These are phyloP conservation scores for Talaromyces pinophilus DNA, from an alignment of 2,329 filamentous ascomycete genomes.

Conservation along the genomic window DNA sequence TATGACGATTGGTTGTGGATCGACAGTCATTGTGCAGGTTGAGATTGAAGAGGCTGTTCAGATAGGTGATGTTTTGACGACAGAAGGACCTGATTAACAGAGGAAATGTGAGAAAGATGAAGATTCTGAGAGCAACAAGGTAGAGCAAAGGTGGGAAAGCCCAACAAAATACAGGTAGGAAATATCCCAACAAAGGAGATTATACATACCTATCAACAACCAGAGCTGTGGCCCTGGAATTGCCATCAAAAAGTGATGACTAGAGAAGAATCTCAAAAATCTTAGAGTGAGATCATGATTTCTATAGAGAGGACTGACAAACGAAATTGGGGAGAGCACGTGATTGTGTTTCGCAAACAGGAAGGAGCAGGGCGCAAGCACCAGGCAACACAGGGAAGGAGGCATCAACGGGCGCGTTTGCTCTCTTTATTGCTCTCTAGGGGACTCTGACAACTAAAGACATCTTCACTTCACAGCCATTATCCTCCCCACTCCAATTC, in stretches of 20 bases:
- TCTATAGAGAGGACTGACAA: background rate
- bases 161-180: background rate
- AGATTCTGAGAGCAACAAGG: background rate
- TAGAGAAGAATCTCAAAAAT: no score
- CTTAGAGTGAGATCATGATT: background rate
- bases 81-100: no score
- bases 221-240: background rate
- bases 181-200: background rate
- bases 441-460: background rate
- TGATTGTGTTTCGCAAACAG: background rate
- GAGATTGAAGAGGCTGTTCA: background rate
- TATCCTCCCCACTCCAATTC: background rate
- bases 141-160: background rate
- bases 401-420: background rate
- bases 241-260: background rate
- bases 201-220: background rate
- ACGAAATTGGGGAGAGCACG: background rate
- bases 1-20: background rate
- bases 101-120: background rate
- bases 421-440: background rate
- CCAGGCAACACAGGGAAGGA: background rate
- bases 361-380: conserved; percentile 3
- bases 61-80: background rate
- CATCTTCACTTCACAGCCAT: background rate
- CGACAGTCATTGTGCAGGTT: background rate